Percentiles rank a stretch among this genome's conserved stretches.
phyloP scores from a whole-genome alignment of 192 early-diverging fungal species.

The Backusella luteola region DNA sequence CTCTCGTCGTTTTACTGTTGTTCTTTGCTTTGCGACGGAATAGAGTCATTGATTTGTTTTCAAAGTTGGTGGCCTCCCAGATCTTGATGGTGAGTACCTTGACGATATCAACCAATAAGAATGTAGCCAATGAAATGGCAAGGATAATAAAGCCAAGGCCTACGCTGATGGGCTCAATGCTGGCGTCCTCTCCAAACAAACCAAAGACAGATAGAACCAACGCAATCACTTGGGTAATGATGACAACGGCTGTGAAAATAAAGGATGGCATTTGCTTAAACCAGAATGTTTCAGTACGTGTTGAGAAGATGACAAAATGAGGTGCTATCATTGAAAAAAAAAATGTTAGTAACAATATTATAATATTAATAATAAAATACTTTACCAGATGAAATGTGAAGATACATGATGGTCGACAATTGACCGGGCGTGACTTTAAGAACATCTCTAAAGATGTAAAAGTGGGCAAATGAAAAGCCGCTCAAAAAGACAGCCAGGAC shows the following conservation, averaged over 20 bases:
- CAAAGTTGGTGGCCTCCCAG: not conserved
- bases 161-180: conserved; percentile 53
- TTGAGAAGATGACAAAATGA: conserved; percentile 79
- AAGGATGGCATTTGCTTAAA: conserved; percentile 55
- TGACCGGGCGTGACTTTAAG: not conserved
- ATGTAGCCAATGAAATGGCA: conserved; percentile 69
- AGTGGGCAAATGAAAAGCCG: conserved; percentile 62
- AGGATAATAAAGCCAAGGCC: conserved; percentile 68
- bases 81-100: conserved; percentile 63
- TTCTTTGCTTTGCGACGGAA: not conserved
- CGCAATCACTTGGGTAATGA: conserved; percentile 69
- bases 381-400: conserved; percentile 64
- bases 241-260: conserved; percentile 55
- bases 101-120: conserved; percentile 82
- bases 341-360: not conserved
- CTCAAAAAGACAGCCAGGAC: conserved; percentile 59
- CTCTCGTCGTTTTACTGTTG: not conserved
- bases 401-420: conserved; percentile 71
- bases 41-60: not conserved
- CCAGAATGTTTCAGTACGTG: conserved; percentile 60
- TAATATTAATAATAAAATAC: not conserved
- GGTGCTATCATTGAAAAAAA: conserved; percentile 38
- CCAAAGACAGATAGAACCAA: conserved; percentile 50
- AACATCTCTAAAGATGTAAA: conserved; percentile 53
- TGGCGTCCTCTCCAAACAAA: conserved; percentile 21